These are phyloP conservation scores for Trapa bicornis DNA, from an alignment of 345 rosid species.

Conservation along the genomic window DNA sequence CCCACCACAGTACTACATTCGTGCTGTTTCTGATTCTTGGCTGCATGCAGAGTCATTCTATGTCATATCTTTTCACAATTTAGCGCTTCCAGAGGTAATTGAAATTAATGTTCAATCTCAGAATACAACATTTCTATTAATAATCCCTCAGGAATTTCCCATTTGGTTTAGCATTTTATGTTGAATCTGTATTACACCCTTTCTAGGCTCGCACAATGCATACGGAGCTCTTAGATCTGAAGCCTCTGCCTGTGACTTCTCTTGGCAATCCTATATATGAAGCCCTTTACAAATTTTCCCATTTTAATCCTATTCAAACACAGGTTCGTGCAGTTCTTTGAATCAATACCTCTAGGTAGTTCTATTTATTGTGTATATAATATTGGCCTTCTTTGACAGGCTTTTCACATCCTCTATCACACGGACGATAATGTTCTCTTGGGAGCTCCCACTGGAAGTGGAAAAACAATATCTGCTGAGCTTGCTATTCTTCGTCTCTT, in stretches of 20 bases:
- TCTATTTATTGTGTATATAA: not conserved
- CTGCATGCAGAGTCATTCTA: slow-evolving; percentile 85
- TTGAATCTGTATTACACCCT: not conserved
- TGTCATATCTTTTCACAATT: slow-evolving; percentile 83
- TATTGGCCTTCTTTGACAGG: slow-evolving; percentile 36
- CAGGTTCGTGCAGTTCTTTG: slow-evolving; percentile 38
- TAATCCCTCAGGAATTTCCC: not conserved
- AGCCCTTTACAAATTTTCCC: slow-evolving; percentile 78
- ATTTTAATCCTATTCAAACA: slow-evolving; percentile 96
- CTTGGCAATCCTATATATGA: slow-evolving; percentile 57
- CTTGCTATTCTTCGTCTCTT: slow-evolving; percentile 95
- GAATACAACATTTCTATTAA: not conserved
- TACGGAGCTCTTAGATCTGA: slow-evolving; percentile 88
- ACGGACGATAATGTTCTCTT: slow-evolving; percentile 82
- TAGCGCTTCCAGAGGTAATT: slow-evolving; percentile 75
- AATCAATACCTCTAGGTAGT: slow-evolving; percentile 9
- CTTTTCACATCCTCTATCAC: slow-evolving; percentile 79
- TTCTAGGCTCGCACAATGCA: slow-evolving; percentile 68
- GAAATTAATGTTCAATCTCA: not conserved
- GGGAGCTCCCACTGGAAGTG: slow-evolving; percentile 99
- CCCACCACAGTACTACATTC: slow-evolving; percentile 92
- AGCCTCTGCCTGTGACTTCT: slow-evolving; percentile 88
- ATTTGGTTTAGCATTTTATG: not conserved
- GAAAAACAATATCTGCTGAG: slow-evolving; percentile 96
- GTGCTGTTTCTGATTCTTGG: slow-evolving; percentile 98